Base-by-base conservation (phyloP, 2,329 filamentous ascomycete species). In the Claviceps humidiphila region DNA sequence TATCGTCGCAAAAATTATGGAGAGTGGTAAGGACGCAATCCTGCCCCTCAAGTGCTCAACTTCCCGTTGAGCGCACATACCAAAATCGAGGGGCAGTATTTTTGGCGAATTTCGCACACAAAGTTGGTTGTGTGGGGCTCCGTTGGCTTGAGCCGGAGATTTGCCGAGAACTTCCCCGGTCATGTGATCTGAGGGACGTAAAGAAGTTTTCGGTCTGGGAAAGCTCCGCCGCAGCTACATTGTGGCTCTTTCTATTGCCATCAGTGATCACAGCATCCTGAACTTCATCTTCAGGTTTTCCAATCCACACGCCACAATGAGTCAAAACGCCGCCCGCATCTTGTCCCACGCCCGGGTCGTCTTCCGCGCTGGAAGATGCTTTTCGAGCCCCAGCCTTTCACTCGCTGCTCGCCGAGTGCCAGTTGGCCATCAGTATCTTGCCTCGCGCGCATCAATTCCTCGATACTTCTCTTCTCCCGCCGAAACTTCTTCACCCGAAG, bases 41-140 rank as follows among this genome's bases (percentile, higher is more conserved):
- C 30, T 34, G 30, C 30, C 48, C 26, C 17, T 22, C 16, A 11
- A 11, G 8, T 43, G 7, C 16, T 6, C 22, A 20, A 20, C 24
- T 2, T 47, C 58, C 5, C 50, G 49, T 53, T 55, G 49, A 26
- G 53, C 60, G 51, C 54, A 56, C 53, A 55, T 60, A 55, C 56
- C n/a, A 6, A 53, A 59, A 66, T 68, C 65, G 67, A 68, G 67
- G 65, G 67, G 66, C 68, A 63, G 65, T 67, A 68, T 44, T 43
- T 68, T 67, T 66, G 66, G 63, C 60, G 60, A 67, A 68, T 38
- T 69, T 70, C 70, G 64, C 64, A 60, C 61, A 63, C 64, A 59
- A 61, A 61, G 60, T 66, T 34, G 64, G 57, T 68, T 68, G 65
- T 67, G 65, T 63, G 57, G 51, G 41, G 20, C 37, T 43, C 50